phyloP scores from a whole-genome alignment of 805 yeast species.

The Nadsonia fulvescens region DNA sequence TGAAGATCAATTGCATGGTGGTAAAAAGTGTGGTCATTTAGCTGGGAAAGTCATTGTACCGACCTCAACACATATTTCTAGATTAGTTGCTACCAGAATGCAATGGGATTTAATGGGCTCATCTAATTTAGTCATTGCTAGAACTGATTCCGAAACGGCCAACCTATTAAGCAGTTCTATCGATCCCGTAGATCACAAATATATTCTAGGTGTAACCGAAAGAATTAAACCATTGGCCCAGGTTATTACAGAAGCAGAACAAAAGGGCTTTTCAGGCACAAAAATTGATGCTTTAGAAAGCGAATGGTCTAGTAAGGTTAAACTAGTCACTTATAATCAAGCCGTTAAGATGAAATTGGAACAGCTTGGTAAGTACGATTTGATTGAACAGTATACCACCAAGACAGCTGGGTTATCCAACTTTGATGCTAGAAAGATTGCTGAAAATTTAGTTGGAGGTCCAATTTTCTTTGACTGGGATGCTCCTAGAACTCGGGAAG shows the following conservation, averaged over 20 bases:
- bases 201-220: slow-evolving; percentile 29
- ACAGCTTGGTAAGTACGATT: slow-evolving; percentile 15
- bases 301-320: slow-evolving; percentile 28
- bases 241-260: slow-evolving; percentile 26
- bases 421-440: slow-evolving; percentile 14
- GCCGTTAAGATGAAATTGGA: slow-evolving; percentile 24
- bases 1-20: slow-evolving; percentile 49
- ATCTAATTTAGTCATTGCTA: slow-evolving; percentile 37
- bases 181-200: slow-evolving; percentile 41
- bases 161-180: slow-evolving; percentile 31
- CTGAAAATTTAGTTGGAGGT: slow-evolving; percentile 15
- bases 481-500: slow-evolving; percentile 39
- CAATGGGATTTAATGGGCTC: slow-evolving; percentile 52
- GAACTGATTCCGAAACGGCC: slow-evolving; percentile 42
- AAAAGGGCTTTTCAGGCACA: slow-evolving; percentile 19
- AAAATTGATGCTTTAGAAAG: slow-evolving; percentile 24
- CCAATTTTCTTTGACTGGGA: slow-evolving; percentile 37
- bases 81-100: slow-evolving; percentile 38
- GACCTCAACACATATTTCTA: slow-evolving; percentile 33
- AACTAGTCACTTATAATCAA: slow-evolving; percentile 31
- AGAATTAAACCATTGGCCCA: slow-evolving; percentile 28
- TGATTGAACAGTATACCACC: slow-evolving; percentile 15
- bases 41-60: slow-evolving; percentile 48
- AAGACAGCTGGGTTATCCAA: slow-evolving; percentile 17
- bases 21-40: slow-evolving; percentile 47